phyloP scores from a whole-genome alignment of 257 asterid genomes.

The Vinca minor region DNA sequence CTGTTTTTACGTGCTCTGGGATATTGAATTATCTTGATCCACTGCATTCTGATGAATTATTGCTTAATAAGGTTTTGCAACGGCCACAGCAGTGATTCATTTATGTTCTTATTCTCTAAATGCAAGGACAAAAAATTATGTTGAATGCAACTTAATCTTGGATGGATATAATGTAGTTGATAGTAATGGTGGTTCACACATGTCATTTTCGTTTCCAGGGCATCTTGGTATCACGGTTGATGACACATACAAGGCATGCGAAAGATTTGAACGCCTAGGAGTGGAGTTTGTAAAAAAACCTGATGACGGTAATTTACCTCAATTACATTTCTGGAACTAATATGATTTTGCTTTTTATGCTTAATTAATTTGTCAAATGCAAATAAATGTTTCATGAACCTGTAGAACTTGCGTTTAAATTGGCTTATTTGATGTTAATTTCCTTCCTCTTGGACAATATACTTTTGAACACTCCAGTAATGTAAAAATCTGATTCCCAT shows the following conservation, averaged over 20 bases:
- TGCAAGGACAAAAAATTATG: neutral
- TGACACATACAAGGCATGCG: constrained; percentile 63
- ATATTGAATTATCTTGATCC: neutral
- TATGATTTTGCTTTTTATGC: neutral
- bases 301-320: constrained; percentile 47
- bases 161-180: constrained; percentile 1
- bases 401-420: neutral
- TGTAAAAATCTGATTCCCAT: neutral
- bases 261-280: constrained; percentile 75
- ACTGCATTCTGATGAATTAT: neutral
- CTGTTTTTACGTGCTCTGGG: neutral
- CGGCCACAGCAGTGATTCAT: neutral
- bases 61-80: neutral
- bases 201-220: constrained; percentile 36
- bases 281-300: constrained; percentile 80
- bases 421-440: neutral
- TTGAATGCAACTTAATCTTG: neutral
- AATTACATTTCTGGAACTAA: constrained; percentile 1
- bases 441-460: neutral
- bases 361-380: neutral
- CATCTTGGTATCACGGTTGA: constrained; percentile 85
- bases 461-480: neutral
- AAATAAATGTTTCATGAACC: neutral
- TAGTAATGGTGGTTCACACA: constrained; percentile 12
- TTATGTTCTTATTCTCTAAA: neutral